Evolutionary conservation across 116 monocot genomes (phyloP).

Genomic region (Dioscorea cayenensis): DNA sequence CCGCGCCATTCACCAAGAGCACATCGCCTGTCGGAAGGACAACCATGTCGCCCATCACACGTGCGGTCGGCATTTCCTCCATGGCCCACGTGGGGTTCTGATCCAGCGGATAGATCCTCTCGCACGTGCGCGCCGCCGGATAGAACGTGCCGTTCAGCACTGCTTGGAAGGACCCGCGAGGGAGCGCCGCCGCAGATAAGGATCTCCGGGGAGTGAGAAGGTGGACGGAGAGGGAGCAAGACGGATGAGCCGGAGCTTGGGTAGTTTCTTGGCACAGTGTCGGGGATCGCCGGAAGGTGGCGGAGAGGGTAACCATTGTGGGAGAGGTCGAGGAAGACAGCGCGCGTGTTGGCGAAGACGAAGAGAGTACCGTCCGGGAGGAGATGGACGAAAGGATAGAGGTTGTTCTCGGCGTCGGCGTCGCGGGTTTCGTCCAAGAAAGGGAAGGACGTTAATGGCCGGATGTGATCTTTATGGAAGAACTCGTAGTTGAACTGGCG

Average conservation of each 20-base stretch:
- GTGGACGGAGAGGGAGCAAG: constrained; percentile 46
- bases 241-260: constrained; percentile 73
- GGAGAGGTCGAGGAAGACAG: constrained; percentile 37
- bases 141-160: constrained; percentile 23
- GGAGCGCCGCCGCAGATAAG: constrained; percentile 69
- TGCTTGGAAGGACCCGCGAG: constrained; percentile 13
- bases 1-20: constrained; percentile 56
- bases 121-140: constrained; percentile 42
- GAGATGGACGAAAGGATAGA: constrained; percentile 79
- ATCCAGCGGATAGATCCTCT: constrained; percentile 27
- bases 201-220: constrained; percentile 29
- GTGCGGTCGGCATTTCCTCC: constrained; percentile 49
- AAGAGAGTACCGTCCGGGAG: constrained; percentile 63
- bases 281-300: constrained; percentile 36
- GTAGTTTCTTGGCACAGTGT: constrained; percentile 39
- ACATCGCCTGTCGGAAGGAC: constrained; percentile 67
- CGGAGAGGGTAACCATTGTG: constrained; percentile 11
- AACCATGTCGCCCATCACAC: constrained; percentile 74
- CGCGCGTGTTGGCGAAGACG: constrained; percentile 59
- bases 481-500: constrained; percentile 57
- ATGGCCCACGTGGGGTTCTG: constrained; percentile 35
- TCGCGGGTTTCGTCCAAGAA: constrained; percentile 51
- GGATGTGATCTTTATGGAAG: constrained; percentile 16
- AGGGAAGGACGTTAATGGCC: constrained; percentile 8
- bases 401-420: constrained; percentile 49